A percentile compares a stretch with the other conserved stretches of the same genome.
phyloP scores from a whole-genome alignment of 2,329 filamentous ascomycete genomes.

The Phaeosphaeriaceae sp. region DNA sequence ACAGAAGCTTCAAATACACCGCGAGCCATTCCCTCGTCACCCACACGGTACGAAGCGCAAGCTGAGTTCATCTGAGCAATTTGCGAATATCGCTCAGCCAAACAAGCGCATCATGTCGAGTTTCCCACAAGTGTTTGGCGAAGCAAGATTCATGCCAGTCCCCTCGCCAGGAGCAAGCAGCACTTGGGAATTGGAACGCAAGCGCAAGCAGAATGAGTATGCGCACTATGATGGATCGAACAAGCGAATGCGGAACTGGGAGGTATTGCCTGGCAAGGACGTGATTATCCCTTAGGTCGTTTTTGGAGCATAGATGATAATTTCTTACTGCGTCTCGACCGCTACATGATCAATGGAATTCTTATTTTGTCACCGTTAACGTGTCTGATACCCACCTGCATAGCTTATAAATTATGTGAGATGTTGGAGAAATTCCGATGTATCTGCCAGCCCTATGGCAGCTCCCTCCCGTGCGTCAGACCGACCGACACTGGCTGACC shows the following conservation, averaged over 20 bases:
- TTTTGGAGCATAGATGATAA: neutral
- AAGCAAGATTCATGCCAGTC: neutral
- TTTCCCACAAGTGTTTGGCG: neutral
- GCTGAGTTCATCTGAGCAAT: neutral
- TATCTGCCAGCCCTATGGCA: neutral
- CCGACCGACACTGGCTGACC: neutral
- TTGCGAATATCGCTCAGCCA: neutral
- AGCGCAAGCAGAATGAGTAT: neutral
- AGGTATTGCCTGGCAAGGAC: neutral
- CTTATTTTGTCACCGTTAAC: neutral
- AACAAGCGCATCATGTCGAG: neutral
- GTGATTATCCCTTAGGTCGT: neutral
- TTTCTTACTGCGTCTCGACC: neutral
- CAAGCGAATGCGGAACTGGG: no score
- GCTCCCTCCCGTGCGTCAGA: neutral
- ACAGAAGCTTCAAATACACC: constrained; percentile 1
- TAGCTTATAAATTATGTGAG: neutral
- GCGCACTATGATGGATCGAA: no score
- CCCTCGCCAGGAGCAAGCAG: neutral
- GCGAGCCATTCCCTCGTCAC: neutral
- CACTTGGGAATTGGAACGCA: neutral
- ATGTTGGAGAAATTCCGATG: neutral
- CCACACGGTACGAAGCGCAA: constrained; percentile 5
- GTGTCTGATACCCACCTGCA: neutral
- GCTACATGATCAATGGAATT: neutral